phyloP scores from a whole-genome alignment of 371 early-diverging fungal genomes.

The Mucor irregularis region DNA sequence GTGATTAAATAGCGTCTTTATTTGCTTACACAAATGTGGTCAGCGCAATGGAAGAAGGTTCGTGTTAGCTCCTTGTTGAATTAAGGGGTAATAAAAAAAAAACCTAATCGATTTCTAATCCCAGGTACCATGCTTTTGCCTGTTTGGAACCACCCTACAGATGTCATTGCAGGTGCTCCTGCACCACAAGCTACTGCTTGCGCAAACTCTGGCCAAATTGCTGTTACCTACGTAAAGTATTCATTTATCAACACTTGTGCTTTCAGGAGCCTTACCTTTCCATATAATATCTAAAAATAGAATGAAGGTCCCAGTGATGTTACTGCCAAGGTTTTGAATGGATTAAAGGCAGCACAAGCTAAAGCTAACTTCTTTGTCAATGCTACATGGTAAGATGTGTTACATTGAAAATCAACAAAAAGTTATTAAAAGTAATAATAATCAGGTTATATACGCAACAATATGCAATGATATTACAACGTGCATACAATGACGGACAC shows the following conservation, averaged over 20 bases:
- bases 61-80: neutral
- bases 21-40: constrained; percentile 4
- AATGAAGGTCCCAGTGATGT: constrained; percentile 65
- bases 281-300: constrained; percentile 21
- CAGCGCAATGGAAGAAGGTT: constrained; percentile 10
- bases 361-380: constrained; percentile 61
- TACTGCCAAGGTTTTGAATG: constrained; percentile 56
- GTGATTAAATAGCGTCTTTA: constrained; percentile 5
- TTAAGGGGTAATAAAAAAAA: neutral
- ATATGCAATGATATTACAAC: constrained; percentile 56
- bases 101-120: neutral
- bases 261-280: too few species aligned
- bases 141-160: constrained; percentile 48
- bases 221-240: constrained; percentile 59
- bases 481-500: constrained; percentile 57
- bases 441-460: constrained; percentile 49
- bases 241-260: too few species aligned
- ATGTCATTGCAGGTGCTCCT: constrained; percentile 24
- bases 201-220: constrained; percentile 53
- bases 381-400: constrained; percentile 56
- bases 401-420: neutral
- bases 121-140: constrained; percentile 34
- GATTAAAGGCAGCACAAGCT: constrained; percentile 53
- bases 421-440: neutral
- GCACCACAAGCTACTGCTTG: constrained; percentile 49